These are phyloP conservation scores for Cyanophora paradoxa DNA, from an alignment of 78 protist species.

Conservation along the genomic window DNA sequence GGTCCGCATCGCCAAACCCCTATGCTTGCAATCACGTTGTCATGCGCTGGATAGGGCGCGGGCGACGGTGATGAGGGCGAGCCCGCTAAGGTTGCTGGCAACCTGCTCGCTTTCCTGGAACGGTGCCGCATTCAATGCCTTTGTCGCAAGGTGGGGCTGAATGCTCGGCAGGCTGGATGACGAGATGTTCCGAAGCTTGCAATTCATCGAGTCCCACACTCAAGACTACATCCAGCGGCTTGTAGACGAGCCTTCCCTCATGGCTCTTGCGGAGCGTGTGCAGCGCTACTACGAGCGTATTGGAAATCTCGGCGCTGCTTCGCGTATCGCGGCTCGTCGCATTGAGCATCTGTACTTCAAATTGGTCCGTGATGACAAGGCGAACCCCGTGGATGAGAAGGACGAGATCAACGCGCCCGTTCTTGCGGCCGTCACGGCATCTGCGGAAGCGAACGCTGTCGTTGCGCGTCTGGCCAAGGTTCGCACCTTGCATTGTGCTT, in stretches of 20 bases:
- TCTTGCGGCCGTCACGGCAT: too few relatives aligned
- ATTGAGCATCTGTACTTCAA: slow-evolving; percentile 22
- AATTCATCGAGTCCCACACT: not conserved
- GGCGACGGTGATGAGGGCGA: too few relatives aligned
- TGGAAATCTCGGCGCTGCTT: not conserved
- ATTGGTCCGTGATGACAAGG: too few relatives aligned
- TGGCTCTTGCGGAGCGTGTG: not conserved
- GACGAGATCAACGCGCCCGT: too few relatives aligned
- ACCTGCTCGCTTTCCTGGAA: not conserved
- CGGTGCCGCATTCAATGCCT: not conserved
- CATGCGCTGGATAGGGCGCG: too few relatives aligned
- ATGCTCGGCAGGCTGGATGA: not conserved
- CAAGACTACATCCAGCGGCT: not conserved
- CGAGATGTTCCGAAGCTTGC: not conserved
- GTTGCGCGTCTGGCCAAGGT: too few relatives aligned
- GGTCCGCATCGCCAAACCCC: too few relatives aligned
- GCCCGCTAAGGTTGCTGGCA: not conserved
- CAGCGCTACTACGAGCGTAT: slow-evolving; percentile 39
- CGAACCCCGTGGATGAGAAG: too few relatives aligned
- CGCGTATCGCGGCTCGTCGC: slow-evolving; percentile 6
- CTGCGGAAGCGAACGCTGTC: too few relatives aligned
- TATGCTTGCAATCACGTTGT: too few relatives aligned
- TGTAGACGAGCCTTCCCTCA: not conserved
- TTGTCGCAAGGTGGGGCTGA: not conserved
- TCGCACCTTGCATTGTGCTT: too few relatives aligned